A percentile compares a stretch with the other conserved stretches of the same genome.
Conservation (phyloP, 768 basidiomycete genomes). For the Suillus americanus region DNA sequence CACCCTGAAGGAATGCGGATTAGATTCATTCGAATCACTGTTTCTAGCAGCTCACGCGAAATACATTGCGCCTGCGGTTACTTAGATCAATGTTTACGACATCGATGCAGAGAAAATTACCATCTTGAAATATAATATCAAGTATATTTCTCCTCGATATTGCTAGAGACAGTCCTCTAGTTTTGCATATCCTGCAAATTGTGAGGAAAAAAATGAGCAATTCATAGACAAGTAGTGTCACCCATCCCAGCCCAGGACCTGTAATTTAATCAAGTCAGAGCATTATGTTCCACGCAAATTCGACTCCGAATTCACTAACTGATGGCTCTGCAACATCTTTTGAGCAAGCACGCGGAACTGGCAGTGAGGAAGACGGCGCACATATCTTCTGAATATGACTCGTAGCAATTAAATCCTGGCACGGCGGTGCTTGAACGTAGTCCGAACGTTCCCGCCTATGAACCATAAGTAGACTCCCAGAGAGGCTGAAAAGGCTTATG, state of each 20-base stretch:
- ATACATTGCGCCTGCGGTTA: conserved; percentile 47
- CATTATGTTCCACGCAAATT: not conserved
- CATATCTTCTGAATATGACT: not conserved
- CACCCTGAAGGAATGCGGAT: conserved; percentile 31
- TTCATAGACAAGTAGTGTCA: conserved; percentile 44
- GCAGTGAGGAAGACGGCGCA: not conserved
- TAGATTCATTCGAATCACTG: not conserved
- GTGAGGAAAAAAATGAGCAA: too few species aligned
- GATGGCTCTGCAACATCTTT: not conserved
- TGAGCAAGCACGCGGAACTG: not conserved
- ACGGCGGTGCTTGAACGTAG: not conserved
- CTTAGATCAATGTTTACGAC: not conserved
- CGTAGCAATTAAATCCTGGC: not conserved
- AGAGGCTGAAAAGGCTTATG: not conserved
- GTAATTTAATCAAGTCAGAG: not conserved
- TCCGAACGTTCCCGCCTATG: not conserved
- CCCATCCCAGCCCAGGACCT: conserved; percentile 44
- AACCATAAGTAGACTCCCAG: not conserved
- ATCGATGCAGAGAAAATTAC: conserved; percentile 29
- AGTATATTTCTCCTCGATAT: conserved; percentile 35
- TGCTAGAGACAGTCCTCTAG: conserved; percentile 25
- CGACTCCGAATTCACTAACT: not conserved
- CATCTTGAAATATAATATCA: conserved; percentile 47
- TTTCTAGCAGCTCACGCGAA: conserved; percentile 42
- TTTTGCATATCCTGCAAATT: conserved; percentile 38